phyloP scores from a whole-genome alignment of 2,329 filamentous ascomycete genomes.

The Torrubiellomyces zombiae region DNA sequence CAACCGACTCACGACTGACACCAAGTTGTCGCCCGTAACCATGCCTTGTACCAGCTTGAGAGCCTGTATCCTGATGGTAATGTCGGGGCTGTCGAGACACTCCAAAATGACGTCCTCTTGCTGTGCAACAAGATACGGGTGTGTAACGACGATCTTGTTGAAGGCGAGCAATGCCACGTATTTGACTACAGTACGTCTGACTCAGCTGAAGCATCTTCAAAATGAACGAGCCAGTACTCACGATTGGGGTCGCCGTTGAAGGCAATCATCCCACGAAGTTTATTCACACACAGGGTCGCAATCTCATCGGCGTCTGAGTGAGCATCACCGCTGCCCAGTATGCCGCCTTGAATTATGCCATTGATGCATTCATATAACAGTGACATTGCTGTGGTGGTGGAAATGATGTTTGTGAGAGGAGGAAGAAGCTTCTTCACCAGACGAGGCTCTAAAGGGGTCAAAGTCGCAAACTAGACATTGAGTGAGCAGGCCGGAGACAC shows the following conservation, averaged over 20 bases:
- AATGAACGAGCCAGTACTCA: constrained; percentile 27
- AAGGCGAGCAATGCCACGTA: constrained; percentile 92
- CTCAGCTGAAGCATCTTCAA: background rate
- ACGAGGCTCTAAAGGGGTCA: constrained; percentile 83
- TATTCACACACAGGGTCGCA: constrained; percentile 78
- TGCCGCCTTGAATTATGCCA: constrained; percentile 92
- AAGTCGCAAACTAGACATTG: constrained; percentile 62
- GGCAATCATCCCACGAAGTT: constrained; percentile 85
- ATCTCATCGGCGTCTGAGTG: constrained; percentile 77
- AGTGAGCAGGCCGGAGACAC: constrained; percentile 1
- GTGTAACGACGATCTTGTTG: constrained; percentile 81
- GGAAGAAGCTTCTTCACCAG: constrained; percentile 82
- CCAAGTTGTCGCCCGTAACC: constrained; percentile 76
- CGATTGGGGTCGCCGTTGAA: constrained; percentile 85
- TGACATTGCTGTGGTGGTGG: constrained; percentile 95
- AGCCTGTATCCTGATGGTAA: constrained; percentile 86
- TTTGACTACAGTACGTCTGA: constrained; percentile 48
- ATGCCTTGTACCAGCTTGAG: constrained; percentile 85
- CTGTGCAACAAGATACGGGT: constrained; percentile 73
- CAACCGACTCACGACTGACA: constrained; percentile 68
- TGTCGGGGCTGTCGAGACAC: constrained; percentile 89
- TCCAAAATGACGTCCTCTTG: constrained; percentile 95
- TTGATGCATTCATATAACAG: constrained; percentile 96
- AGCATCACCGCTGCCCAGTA: constrained; percentile 68
- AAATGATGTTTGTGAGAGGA: constrained; percentile 81